A percentile compares a stretch with the other conserved stretches of the same genome.
These are phyloP conservation scores for Penicillium sp. DNA, from an alignment of 2,329 filamentous ascomycete species.

Conservation along the genomic window DNA sequence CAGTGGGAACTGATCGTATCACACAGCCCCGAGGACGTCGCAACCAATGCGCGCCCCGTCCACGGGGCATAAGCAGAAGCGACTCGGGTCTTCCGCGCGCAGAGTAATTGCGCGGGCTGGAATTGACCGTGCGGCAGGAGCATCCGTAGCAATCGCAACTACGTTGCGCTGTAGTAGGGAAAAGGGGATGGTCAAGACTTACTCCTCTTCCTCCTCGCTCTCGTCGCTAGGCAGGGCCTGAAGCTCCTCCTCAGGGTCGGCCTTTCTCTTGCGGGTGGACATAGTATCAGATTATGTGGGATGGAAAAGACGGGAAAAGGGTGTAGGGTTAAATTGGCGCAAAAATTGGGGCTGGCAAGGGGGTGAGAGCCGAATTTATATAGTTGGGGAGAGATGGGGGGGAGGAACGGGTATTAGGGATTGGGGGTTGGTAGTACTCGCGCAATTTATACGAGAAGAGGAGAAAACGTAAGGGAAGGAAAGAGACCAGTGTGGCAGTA, in stretches of 20 bases:
- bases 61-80: background rate
- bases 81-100: conserved; percentile 1
- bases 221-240: conserved; percentile 52
- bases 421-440: conserved; percentile 24
- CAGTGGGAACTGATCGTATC: background rate
- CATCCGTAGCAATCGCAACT: background rate
- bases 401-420: conserved; percentile 19
- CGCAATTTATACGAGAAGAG: conserved; percentile 8
- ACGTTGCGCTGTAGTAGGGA: background rate
- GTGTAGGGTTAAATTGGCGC: conserved; percentile 10
- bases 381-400: conserved; percentile 24
- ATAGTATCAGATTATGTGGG: conserved; percentile 31
- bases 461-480: conserved; percentile 9
- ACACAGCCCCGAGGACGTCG: background rate
- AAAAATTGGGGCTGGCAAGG: background rate
- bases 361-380: conserved; percentile 43
- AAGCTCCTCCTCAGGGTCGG: conserved; percentile 52
- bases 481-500: conserved; percentile 17
- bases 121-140: background rate
- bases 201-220: conserved; percentile 55
- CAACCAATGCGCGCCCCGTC: conserved; percentile 7
- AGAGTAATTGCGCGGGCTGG: background rate
- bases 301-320: conserved; percentile 22
- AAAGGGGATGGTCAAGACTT: conserved; percentile 24
- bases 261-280: conserved; percentile 54